Conservation (phyloP, 768 basidiomycete genomes). For the Lactarius hengduanensis region DNA sequence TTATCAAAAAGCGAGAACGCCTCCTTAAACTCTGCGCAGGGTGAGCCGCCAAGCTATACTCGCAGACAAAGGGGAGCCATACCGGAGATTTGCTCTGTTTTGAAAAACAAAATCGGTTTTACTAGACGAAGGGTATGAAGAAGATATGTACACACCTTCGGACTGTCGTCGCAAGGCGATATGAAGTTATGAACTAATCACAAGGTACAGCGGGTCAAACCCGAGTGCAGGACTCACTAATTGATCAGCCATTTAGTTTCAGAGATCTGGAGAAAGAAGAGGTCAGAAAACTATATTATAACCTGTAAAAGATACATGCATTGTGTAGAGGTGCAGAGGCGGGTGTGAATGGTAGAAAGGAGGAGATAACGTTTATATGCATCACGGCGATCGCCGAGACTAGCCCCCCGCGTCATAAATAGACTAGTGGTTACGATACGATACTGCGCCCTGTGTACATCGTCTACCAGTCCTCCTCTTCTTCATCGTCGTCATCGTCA, state of each 20-base stretch:
- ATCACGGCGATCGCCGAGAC: constrained; percentile 25
- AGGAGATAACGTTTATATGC: neutral
- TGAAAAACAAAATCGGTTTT: neutral
- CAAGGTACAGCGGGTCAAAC: neutral
- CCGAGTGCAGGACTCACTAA: constrained; percentile 40
- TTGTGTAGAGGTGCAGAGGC: neutral
- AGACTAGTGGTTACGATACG: neutral
- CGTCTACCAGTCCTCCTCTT: constrained; percentile 35
- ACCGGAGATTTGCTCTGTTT: constrained; percentile 88
- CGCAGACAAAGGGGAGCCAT: constrained; percentile 34
- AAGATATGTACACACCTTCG: constrained; percentile 47
- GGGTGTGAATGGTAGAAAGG: neutral
- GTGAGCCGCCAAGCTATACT: constrained; percentile 1
- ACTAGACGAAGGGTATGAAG: neutral
- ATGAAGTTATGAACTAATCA: neutral
- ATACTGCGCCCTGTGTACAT: neutral
- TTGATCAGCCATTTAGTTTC: constrained; percentile 50
- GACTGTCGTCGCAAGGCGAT: constrained; percentile 41
- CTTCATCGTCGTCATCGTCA: constrained; percentile 37
- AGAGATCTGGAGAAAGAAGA: constrained; percentile 14
- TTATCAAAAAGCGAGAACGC: constrained; percentile 98
- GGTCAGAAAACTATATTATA: neutral
- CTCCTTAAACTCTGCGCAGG: constrained; percentile 89
- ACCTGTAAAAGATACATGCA: neutral
- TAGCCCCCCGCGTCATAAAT: neutral